Evolutionary conservation across 306 rosid species (phyloP).

Genomic region (Sindora glabra): DNA sequence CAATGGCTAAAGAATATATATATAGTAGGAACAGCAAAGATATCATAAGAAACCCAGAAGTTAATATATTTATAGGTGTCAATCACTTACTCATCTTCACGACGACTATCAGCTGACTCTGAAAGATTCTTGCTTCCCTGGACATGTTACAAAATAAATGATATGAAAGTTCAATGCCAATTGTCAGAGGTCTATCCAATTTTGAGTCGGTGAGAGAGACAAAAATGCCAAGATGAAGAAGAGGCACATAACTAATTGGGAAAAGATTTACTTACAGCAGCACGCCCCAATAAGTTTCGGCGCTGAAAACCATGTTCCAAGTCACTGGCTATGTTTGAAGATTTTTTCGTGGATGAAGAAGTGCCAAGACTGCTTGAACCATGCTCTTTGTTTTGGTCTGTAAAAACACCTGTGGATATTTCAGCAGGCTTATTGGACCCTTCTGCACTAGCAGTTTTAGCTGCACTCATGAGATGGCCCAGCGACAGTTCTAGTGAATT

Average conservation of each 20-base stretch:
- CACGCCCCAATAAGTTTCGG: slow-evolving; percentile 51
- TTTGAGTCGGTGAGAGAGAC: slow-evolving; percentile 8
- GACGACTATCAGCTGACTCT: slow-evolving; percentile 58
- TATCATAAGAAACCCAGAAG: not conserved
- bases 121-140: slow-evolving; percentile 97
- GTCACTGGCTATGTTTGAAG: slow-evolving; percentile 41
- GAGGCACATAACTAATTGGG: not conserved
- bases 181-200: no score
- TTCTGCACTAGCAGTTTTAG: slow-evolving; percentile 14
- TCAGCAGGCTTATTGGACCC: slow-evolving; percentile 27
- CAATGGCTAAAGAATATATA: not conserved
- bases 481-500: slow-evolving; percentile 23
- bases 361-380: slow-evolving; percentile 23
- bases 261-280: slow-evolving; percentile 57
- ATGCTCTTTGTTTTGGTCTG: slow-evolving; percentile 19
- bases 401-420: slow-evolving; percentile 20
- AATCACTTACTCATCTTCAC: slow-evolving; percentile 76
- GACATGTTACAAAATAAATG: slow-evolving; percentile 2
- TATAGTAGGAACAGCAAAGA: not conserved
- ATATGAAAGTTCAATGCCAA: not conserved
- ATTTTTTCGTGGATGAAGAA: slow-evolving; percentile 46
- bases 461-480: slow-evolving; percentile 18
- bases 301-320: slow-evolving; percentile 27
- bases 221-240: slow-evolving; percentile 9
- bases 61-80: slow-evolving; percentile 10